These are phyloP conservation scores for Nothophytophthora sp. DNA, from an alignment of 352 stramenopile genomes.

Conservation along the genomic window DNA sequence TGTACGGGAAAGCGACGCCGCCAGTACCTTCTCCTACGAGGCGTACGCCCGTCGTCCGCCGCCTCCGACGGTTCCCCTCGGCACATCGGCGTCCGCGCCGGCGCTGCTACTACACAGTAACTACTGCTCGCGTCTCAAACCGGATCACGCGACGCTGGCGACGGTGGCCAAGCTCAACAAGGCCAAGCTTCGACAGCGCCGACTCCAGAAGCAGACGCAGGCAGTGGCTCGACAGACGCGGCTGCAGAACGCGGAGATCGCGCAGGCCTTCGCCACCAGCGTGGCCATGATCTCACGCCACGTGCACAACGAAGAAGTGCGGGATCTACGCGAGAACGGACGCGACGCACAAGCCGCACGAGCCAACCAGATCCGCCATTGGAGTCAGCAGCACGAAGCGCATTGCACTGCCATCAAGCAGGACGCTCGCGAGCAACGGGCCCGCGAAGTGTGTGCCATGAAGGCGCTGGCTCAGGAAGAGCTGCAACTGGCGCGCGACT, in stretches of 20 bases:
- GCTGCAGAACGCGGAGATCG: slow-evolving; percentile 46
- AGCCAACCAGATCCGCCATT: slow-evolving; percentile 49
- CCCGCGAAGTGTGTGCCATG: slow-evolving; percentile 60
- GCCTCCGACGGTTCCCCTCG: slow-evolving; percentile 11
- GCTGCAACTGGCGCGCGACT: slow-evolving; percentile 41
- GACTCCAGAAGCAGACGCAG: slow-evolving; percentile 30
- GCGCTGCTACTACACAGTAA: slow-evolving; percentile 23
- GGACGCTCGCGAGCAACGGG: slow-evolving; percentile 30
- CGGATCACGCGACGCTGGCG: slow-evolving; percentile 14
- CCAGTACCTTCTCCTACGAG: slow-evolving; percentile 50
- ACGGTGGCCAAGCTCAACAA: slow-evolving; percentile 37
- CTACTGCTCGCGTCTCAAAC: slow-evolving; percentile 22
- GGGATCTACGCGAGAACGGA: slow-evolving; percentile 41
- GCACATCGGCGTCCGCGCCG: slow-evolving; percentile 22
- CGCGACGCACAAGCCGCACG: slow-evolving; percentile 41
- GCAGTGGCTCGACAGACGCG: slow-evolving; percentile 28
- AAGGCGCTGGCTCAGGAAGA: slow-evolving; percentile 61
- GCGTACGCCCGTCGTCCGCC: slow-evolving; percentile 31
- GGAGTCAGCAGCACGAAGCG: slow-evolving; percentile 44
- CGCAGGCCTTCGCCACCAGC: slow-evolving; percentile 59
- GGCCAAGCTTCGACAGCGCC: slow-evolving; percentile 22
- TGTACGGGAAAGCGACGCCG: slow-evolving; percentile 35
- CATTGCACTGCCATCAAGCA: slow-evolving; percentile 57
- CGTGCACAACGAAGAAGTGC: slow-evolving; percentile 67
- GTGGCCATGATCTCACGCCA: slow-evolving; percentile 80